Percentiles rank a stretch among this genome's conserved stretches.
Evolutionary conservation across 2,329 filamentous ascomycete genomes (phyloP).

Genomic region (Colletotrichum lupini): DNA sequence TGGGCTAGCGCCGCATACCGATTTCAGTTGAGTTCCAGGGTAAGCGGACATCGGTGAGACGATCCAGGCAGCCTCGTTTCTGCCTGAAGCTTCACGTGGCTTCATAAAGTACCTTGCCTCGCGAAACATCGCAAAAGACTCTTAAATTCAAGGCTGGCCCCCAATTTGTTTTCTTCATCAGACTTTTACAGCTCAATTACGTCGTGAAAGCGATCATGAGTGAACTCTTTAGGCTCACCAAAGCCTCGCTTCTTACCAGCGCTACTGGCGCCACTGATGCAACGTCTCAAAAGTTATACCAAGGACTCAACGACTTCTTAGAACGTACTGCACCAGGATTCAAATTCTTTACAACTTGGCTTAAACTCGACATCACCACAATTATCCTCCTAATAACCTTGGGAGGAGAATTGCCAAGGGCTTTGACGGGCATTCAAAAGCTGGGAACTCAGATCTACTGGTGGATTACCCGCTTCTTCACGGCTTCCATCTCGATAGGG

Average conservation of each 20-base stretch:
- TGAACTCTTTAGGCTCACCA: conserved; percentile 18
- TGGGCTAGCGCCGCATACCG: background rate
- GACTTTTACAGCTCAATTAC: too few relatives aligned
- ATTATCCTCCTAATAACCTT: conserved; percentile 47
- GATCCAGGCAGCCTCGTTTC: conserved; percentile 6
- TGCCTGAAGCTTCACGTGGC: background rate
- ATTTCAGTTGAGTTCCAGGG: background rate
- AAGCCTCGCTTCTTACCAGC: conserved; percentile 23
- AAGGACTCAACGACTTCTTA: conserved; percentile 14
- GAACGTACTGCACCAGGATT: conserved; percentile 36
- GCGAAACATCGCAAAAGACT: background rate
- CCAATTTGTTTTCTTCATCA: background rate
- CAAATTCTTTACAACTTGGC: conserved; percentile 47
- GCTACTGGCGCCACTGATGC: background rate
- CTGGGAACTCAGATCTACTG: conserved; percentile 46
- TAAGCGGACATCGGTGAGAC: background rate
- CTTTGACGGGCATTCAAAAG: conserved; percentile 43
- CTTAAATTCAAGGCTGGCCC: background rate
- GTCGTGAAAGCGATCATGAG: conserved; percentile 9
- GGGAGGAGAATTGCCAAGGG: conserved; percentile 46
- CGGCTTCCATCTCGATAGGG: conserved; percentile 49
- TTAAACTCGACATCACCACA: conserved; percentile 47
- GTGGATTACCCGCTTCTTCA: conserved; percentile 50
- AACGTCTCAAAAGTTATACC: conserved; percentile 1
- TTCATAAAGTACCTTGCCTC: background rate